Base-by-base conservation (phyloP, 768 basidiomycete species). In the Russula virescens region DNA sequence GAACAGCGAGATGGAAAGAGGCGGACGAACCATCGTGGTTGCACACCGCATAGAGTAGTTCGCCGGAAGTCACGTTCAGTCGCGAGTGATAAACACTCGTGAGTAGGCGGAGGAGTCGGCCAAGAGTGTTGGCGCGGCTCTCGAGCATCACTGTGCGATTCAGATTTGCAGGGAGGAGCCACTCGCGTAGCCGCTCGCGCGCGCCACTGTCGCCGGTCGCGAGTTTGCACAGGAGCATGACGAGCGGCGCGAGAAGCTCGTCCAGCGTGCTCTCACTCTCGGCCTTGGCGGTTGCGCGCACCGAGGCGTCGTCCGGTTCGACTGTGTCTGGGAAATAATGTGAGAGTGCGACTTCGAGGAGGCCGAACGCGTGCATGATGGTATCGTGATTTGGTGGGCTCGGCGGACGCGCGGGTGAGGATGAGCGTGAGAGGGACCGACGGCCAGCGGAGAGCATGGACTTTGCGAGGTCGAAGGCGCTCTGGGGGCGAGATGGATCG, bases 21-120 rank as follows among this genome's bases (percentile, higher is more conserved):
- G 2, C 3, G 11, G 16, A 65, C 75, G 63, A 68, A 86, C 86
- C 79, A 73, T 97, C 86, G 2, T 83, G 86, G 65, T 91, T 88
- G 66, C 89, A 91, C 68, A 94, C 79, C 0, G 87, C 84, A 73
- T 81, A 98, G 19, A 98, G 74, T 79, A 98, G 79, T 75, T 98
- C 94, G 11, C 95, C 95, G 3, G 88, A 81, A 16, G 88, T 78
- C 68, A 85, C 83, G 69, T 92, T 90, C 64, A 91, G 74, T 48
- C 86, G 79, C 1, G 79, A 70, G 67, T 95, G 86, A 67, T 91
- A 88, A 2, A 94, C 81, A 63, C 86, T 84, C 2, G 80, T 76
- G 60, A 98, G 78, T 23, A 98, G 76, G 19, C 94, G 82, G 34
- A 98, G 73, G 69, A 89, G 85, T 54, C 89, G 79, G 0, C 97